Percentiles rank a stretch among this genome's conserved stretches.
These are phyloP conservation scores for Nephelium lappaceum DNA, from an alignment of 345 rosid genomes.

Conservation along the genomic window DNA sequence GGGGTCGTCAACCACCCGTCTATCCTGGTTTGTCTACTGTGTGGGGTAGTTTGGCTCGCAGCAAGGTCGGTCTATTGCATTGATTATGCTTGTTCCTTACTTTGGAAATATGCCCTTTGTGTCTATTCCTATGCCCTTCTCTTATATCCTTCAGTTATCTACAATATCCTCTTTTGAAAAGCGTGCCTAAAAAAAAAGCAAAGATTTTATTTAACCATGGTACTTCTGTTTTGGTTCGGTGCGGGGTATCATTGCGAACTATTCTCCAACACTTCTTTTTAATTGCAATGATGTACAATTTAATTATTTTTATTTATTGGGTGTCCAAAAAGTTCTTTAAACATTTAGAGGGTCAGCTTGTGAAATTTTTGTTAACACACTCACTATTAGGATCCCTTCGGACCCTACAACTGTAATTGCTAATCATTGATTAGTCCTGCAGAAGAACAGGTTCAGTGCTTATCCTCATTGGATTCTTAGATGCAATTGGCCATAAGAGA, in stretches of 20 bases:
- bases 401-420: not conserved
- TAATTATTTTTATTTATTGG: not conserved
- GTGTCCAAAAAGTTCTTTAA: not conserved
- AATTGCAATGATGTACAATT: not conserved
- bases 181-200: not conserved
- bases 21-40: conserved; percentile 98
- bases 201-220: not conserved
- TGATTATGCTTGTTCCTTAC: not conserved
- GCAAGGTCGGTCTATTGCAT: conserved; percentile 61
- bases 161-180: not conserved
- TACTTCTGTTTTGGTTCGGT: not conserved
- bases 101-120: not conserved
- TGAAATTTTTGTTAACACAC: not conserved
- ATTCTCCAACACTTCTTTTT: not conserved
- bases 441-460: too few species aligned
- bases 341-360: not conserved
- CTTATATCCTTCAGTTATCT: not conserved
- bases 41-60: conserved; percentile 99
- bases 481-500: not conserved
- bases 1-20: conserved; percentile 96
- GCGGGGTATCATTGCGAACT: not conserved
- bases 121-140: not conserved
- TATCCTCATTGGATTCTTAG: not conserved
- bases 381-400: not conserved
- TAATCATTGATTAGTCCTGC: not conserved